Evolutionary conservation across 805 yeast genomes (phyloP), one percentile per base, ranked within the genome.

Genomic region (Starmerella bombi): DNA sequence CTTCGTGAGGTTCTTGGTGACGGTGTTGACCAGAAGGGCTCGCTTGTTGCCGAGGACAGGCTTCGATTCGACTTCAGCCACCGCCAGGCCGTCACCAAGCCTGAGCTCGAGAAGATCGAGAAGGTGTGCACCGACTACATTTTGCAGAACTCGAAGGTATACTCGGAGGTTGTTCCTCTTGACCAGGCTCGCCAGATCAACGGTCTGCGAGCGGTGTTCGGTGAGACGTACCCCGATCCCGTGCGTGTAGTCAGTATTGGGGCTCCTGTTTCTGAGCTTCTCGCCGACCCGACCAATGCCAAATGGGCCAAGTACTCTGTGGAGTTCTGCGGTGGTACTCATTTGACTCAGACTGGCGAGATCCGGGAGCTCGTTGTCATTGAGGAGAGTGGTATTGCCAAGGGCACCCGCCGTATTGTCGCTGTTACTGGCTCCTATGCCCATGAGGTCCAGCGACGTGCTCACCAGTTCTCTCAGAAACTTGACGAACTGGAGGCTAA

Each of bases 261-360:
- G 57, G 79, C 73, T 31, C 77, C 94, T 35, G 85, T 91, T 33
- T 85, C 81, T 20, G 91, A 80, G 12, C 67, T 91, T 51, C 60
- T 88, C 50, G 67, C 69, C 5, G 68, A 76, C 53, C 94, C 96
- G 51, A 53, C 65, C 22, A 80, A 73, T 57, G 65, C 66, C 38
- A 74, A 82, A 55, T 91, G 98, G 97, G 64, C 61, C 54, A 65
- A 72, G 32, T 68, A 72, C 56, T 83, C 95, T 1, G 71, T 91
- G 50, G 99, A 91, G 66, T 91, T 91, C 71, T 91, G 99, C 66
- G 99, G 99, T 65, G 99, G 99, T 65, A 91, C 98, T 10, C 99
- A 91, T 57, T 95, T 91, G 50, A 70, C 74, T 37, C 79, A 80
- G 63, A 88, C 97, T 16, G 80, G 88, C 46, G 97, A 88, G 45